Base-by-base conservation (phyloP, 2,329 filamentous ascomycete genomes). In the Phialemoniopsis sp. region DNA sequence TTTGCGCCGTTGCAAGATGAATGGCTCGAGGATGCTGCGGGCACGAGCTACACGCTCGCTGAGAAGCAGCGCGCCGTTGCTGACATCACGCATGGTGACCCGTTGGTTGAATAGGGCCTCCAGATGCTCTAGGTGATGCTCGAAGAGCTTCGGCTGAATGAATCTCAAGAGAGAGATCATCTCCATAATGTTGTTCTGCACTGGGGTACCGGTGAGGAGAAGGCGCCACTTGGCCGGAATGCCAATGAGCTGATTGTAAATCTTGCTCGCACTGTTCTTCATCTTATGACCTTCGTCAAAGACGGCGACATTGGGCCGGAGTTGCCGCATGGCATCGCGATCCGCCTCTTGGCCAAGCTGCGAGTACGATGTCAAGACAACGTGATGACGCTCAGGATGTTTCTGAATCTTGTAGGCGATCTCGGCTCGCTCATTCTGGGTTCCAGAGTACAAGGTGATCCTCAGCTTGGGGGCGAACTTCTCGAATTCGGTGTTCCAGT, bases 221-320 rank as follows among this genome's bases (percentile, higher is more conserved):
- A 98, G 76, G 45, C 89, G 82, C 73, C 93, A 96, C n/a, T 79
- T 68, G 0, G 89, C 83, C 0, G 76, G 77, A 39, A 98, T 89
- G 29, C 78, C 76, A 53, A 87, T 81, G 38, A 97, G 71, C 44
- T 87, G 83, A 52, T 80, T 78, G 60, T 96, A 96, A 6, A 88
- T 75, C 38, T 87, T 80, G 0, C 90, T 94, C 34, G 82, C 81
- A 3, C 84, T 82, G 57, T 95, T 97, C 66, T 95, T 95, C 59
- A 98, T 69, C 54, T 88, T 82, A 62, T 98, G 93, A 0, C 91
- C 93, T 63, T 98, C 93, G 56, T 98, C 93, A 54, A 89, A 98
- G 10, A 98, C 83, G 50, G 76, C 74, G 2, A 70, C 67, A 42
- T 76, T 72, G 6, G 76, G 67, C 8, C 62, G 51, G 34, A 79